These are phyloP conservation scores for Chlorociboria aeruginascens DNA, from an alignment of 495 filamentous ascomycete species.

Conservation along the genomic window DNA sequence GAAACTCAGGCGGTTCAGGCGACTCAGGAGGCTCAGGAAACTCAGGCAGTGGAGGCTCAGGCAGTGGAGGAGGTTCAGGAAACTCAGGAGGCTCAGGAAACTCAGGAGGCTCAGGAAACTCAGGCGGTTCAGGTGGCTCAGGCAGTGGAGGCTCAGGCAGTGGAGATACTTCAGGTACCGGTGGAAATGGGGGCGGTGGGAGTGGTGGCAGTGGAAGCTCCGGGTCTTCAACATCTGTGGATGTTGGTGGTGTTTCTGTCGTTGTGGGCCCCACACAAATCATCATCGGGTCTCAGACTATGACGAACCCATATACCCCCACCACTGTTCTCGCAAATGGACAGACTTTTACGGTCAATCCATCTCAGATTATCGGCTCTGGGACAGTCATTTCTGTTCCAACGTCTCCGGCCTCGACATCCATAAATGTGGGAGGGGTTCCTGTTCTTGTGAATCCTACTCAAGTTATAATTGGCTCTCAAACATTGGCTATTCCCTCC, in stretches of 20 bases:
- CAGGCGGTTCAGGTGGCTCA: too few relatives aligned
- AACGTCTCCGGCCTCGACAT: background rate
- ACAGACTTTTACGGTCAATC: slow-evolving; percentile 15
- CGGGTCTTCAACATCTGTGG: background rate
- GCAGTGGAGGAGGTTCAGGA: background rate
- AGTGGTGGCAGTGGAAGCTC: background rate
- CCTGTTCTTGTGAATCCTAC: slow-evolving; percentile 7
- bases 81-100: too few relatives aligned
- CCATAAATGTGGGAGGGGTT: slow-evolving; percentile 2
- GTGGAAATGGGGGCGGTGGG: background rate
- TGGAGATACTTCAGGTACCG: background rate
- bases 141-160: too few relatives aligned
- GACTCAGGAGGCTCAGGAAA: too few relatives aligned
- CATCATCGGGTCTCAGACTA: slow-evolving; percentile 5
- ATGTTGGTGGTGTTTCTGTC: slow-evolving; percentile 5
- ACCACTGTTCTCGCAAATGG: background rate
- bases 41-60: too few relatives aligned
- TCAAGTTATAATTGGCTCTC: slow-evolving; percentile 6
- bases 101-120: too few relatives aligned
- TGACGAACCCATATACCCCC: background rate
- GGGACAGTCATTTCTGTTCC: slow-evolving; percentile 11
- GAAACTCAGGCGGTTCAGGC: too few relatives aligned
- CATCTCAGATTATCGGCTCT: slow-evolving; percentile 13
- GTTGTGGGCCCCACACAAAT: slow-evolving; percentile 6
- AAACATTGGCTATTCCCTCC: background rate